These are phyloP conservation scores for Luffa acutangula DNA, from an alignment of 306 rosid genomes.

Conservation along the genomic window DNA sequence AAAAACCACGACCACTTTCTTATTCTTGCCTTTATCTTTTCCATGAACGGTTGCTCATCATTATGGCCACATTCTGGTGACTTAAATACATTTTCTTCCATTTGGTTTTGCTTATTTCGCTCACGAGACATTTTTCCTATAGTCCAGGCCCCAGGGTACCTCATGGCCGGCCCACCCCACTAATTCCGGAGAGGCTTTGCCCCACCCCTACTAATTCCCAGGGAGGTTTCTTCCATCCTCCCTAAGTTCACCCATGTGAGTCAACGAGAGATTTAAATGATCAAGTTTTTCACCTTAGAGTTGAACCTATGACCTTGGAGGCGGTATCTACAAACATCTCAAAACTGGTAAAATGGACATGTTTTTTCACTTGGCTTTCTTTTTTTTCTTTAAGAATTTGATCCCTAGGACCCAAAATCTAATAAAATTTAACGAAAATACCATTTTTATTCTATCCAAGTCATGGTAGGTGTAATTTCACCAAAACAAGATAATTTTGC, in stretches of 20 bases:
- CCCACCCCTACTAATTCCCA: background rate
- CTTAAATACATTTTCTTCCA: background rate
- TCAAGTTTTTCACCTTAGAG: background rate
- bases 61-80: background rate
- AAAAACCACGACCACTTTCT: background rate
- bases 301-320: background rate
- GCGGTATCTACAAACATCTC: background rate
- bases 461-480: background rate
- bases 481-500: background rate
- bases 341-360: background rate
- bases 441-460: background rate
- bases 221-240: background rate
- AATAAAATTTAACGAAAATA: background rate
- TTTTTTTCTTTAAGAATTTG: background rate
- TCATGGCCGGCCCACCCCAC: background rate
- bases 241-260: background rate
- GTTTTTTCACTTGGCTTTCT: background rate
- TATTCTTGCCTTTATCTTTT: background rate
- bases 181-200: background rate
- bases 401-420: background rate
- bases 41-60: background rate
- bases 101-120: background rate
- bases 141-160: background rate
- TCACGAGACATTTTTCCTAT: background rate
- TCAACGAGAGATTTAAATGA: background rate